Evolutionary conservation across 1,284 basidiomycete genomes (phyloP).

Genomic region (Pseudomicrostroma phylloplanum): DNA sequence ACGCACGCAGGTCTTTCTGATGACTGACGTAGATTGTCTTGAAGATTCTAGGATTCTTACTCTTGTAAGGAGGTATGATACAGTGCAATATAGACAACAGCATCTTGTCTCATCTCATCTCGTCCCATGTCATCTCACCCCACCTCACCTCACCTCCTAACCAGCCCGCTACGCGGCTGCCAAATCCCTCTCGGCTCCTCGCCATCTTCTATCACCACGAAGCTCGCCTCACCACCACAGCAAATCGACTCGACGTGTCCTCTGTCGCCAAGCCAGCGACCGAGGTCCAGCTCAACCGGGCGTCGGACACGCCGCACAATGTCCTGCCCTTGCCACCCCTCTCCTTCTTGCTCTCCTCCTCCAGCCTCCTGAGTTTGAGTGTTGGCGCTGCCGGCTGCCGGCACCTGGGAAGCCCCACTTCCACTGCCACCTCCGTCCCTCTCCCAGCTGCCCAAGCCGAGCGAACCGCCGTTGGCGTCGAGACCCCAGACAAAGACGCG

Average conservation of each 20-base stretch:
- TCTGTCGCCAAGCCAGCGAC: neutral
- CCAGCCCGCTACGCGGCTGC: neutral
- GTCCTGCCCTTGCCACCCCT: neutral
- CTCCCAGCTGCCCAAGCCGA: neutral
- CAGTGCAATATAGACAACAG: too few species aligned
- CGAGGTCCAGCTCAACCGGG: neutral
- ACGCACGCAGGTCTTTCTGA: too few species aligned
- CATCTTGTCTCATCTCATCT: too few species aligned
- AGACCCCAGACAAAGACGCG: constrained; percentile 4
- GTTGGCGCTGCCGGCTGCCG: neutral
- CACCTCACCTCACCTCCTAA: too few species aligned
- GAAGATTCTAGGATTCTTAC: too few species aligned
- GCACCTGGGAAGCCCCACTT: neutral
- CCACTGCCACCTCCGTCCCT: neutral
- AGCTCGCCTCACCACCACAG: neutral
- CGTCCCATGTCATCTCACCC: too few species aligned
- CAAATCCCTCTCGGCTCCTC: neutral
- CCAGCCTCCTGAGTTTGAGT: neutral
- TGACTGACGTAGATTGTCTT: too few species aligned
- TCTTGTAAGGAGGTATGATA: too few species aligned
- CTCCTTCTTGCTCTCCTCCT: neutral
- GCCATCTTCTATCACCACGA: neutral
- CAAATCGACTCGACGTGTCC: neutral
- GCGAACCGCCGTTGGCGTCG: neutral
- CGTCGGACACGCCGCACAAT: neutral